Conservation (phyloP, 2,329 filamentous ascomycete species). For the Diplodia mutila region DNA sequence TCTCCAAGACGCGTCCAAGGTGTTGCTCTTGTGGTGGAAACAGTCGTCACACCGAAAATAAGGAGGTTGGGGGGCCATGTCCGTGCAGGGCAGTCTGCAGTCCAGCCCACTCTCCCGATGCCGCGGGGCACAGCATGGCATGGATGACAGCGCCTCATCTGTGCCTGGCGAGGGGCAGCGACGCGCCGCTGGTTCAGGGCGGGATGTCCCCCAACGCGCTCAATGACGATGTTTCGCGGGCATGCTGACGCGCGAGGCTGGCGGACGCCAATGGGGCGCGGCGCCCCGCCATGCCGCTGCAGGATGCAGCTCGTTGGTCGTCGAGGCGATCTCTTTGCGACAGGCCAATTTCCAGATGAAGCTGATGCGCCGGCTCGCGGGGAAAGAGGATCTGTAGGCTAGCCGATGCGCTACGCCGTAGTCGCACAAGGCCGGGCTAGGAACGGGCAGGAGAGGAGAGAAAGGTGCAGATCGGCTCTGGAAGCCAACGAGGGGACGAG, state of each 20-base stretch:
- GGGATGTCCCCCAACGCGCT: background rate
- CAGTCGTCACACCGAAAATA: conserved; percentile 16
- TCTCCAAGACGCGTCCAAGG: conserved; percentile 17
- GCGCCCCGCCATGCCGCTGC: conserved; percentile 19
- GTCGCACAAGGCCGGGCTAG: conserved; percentile 23
- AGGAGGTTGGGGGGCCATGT: conserved; percentile 15
- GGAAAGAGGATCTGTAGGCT: conserved; percentile 24
- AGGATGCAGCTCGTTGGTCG: conserved; percentile 15
- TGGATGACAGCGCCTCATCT: background rate
- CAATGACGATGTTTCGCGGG: conserved; percentile 18
- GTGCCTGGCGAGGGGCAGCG: conserved; percentile 5
- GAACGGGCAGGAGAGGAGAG: conserved; percentile 24
- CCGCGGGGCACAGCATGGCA: conserved; percentile 15
- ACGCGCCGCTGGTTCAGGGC: background rate
- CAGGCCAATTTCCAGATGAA: conserved; percentile 21
- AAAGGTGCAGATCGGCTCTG: conserved; percentile 23
- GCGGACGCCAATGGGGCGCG: conserved; percentile 9
- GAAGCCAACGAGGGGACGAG: conserved; percentile 8
- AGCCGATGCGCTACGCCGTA: conserved; percentile 22
- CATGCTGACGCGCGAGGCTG: conserved; percentile 8
- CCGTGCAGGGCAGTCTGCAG: conserved; percentile 7
- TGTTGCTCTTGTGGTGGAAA: conserved; percentile 6
- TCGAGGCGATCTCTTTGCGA: conserved; percentile 24
- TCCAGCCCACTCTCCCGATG: background rate
- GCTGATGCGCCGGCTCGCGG: conserved; percentile 23